These are phyloP conservation scores for Monosporascus sp. DNA, from an alignment of 2,329 filamentous ascomycete species.

Conservation along the genomic window DNA sequence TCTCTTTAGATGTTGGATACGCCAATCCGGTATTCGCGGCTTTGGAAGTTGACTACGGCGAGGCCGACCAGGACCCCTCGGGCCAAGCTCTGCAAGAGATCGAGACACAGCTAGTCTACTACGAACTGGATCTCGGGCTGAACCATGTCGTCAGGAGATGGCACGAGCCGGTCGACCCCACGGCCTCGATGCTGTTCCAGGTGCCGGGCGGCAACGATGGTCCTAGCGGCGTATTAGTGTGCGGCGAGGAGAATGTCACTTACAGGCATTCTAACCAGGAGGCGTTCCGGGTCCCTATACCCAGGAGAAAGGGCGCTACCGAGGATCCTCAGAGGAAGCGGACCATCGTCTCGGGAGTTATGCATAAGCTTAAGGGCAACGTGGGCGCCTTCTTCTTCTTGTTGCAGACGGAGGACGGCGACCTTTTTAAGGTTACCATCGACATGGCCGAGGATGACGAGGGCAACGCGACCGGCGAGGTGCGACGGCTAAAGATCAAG, in stretches of 20 bases:
- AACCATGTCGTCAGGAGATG: conserved; percentile 97
- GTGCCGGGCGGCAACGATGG: conserved; percentile 92
- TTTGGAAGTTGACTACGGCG: conserved; percentile 87
- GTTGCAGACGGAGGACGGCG: conserved; percentile 93
- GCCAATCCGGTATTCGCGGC: conserved; percentile 96
- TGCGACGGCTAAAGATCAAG: conserved; percentile 82
- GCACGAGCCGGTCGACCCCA: conserved; percentile 88
- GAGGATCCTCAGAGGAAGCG: conserved; percentile 92
- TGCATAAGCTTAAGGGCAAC: conserved; percentile 86
- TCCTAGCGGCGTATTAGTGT: conserved; percentile 91
- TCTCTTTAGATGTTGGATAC: conserved; percentile 90
- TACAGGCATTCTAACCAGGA: conserved; percentile 97
- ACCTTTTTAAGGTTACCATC: conserved; percentile 92
- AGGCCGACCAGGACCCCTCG: conserved; percentile 84
- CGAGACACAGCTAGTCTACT: conserved; percentile 92
- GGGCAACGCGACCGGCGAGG: conserved; percentile 73
- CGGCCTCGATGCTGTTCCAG: conserved; percentile 85
- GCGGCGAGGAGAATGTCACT: conserved; percentile 88
- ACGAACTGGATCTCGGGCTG: conserved; percentile 91
- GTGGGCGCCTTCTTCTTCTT: conserved; percentile 93
- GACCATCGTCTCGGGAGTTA: conserved; percentile 82
- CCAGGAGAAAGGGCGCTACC: conserved; percentile 76
- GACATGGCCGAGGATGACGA: conserved; percentile 82
- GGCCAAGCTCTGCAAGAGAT: conserved; percentile 75
- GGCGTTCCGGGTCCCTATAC: conserved; percentile 82